Base-by-base conservation (phyloP, 768 basidiomycete species). In the Leucocoprinus birnbaumii region DNA sequence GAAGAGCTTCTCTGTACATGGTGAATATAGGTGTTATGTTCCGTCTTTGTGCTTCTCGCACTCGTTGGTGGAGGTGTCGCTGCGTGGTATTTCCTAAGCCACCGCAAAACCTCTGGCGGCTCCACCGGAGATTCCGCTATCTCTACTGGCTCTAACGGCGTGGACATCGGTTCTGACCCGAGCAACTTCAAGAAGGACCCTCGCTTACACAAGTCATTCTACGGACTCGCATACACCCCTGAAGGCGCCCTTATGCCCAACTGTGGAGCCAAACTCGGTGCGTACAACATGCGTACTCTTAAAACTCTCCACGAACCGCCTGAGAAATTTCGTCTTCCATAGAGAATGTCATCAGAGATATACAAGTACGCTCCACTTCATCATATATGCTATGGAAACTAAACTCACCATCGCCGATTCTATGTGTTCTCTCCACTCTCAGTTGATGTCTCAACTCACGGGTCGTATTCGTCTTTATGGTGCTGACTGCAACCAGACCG, bases 161-260 rank as follows among this genome's bases (percentile, higher is more conserved):
- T 31, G 31, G 11, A 31, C 31, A 31, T 49, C 37, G 60, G 66
- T 13, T 79, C 74, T 60, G 87, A 93, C 67, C 90, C 91, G 3
- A 87, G 82, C 65, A 73, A 76, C 11, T 96, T 94, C 68, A 62
- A 64, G 35, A 86, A 85, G 69, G 85, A 95, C 68, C 49, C 78
- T 2, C 76, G 73, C 9, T 71, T 96, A 35, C 78, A 83, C 60
- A 81, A 86, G 58, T 79, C 83, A 1, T 90, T 97, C 72, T 96
- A 86, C 70, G 94, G 89, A 9, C 65, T 96, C 44, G 92, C 93
- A 1, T 96, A 95, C 68, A 92, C 92, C 4, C 92, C 94, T 3
- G 73, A 79, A 37, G 84, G 84, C 46, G 82, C 85, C 22, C 76
- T 84, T 53, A 66, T 84, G 21, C 89, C 86, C 9, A 65, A 79